Conservation (phyloP, 805 yeast species). For the Cyberlindnera petersonii region DNA sequence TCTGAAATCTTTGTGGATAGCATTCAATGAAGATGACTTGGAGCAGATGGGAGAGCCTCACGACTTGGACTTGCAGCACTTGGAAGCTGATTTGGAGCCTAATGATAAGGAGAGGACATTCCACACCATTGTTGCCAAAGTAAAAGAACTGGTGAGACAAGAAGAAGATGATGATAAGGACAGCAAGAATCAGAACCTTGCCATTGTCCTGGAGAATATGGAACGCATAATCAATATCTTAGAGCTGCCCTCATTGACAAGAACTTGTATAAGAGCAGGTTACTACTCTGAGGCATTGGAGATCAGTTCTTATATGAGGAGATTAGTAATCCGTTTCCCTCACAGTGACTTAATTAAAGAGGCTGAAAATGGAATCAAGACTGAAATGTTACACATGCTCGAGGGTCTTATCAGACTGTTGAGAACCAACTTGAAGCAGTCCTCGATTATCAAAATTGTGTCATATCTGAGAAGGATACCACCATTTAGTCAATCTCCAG, state of each 20-base stretch:
- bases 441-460: slow-evolving; percentile 73
- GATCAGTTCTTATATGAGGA: slow-evolving; percentile 66
- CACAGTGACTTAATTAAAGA: slow-evolving; percentile 47
- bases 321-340: slow-evolving; percentile 69
- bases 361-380: slow-evolving; percentile 48
- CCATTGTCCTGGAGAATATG: slow-evolving; percentile 52
- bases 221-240: slow-evolving; percentile 72
- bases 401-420: slow-evolving; percentile 64
- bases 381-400: slow-evolving; percentile 63
- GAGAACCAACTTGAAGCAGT: slow-evolving; percentile 72
- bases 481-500: slow-evolving; percentile 36
- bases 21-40: slow-evolving; percentile 29
- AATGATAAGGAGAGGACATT: slow-evolving; percentile 29
- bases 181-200: slow-evolving; percentile 26
- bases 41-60: slow-evolving; percentile 31
- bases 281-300: slow-evolving; percentile 89
- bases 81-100: slow-evolving; percentile 24
- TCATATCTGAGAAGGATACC: slow-evolving; percentile 70
- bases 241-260: slow-evolving; percentile 78
- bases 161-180: slow-evolving; percentile 1
- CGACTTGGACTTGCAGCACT: slow-evolving; percentile 19
- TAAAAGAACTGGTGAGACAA: slow-evolving; percentile 25
- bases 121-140: slow-evolving; percentile 25
- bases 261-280: slow-evolving; percentile 81
- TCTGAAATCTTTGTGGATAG: slow-evolving; percentile 30